Percentiles rank a stretch among this genome's conserved stretches.
Conservation (phyloP, 257 asterid species). For the Solanum pinnatisectum region DNA sequence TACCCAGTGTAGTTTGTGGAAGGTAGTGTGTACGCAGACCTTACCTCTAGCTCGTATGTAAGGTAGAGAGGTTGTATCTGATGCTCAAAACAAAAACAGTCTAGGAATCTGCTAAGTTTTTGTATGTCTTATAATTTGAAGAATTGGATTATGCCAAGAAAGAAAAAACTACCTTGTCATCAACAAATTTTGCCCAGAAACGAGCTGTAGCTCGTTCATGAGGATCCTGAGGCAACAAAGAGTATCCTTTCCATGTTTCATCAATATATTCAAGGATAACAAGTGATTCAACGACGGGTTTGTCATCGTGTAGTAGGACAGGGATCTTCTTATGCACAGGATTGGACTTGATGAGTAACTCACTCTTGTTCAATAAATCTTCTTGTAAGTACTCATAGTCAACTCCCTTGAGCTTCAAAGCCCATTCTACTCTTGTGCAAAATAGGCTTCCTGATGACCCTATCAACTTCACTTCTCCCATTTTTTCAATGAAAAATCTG, state of each 20-base stretch:
- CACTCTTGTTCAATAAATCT: constrained; percentile 27
- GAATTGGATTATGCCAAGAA: not conserved
- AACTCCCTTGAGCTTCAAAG: constrained; percentile 30
- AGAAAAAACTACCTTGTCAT: constrained; percentile 27
- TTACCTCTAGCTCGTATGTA: not conserved
- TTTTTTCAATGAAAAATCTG: not conserved
- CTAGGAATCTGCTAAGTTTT: not conserved
- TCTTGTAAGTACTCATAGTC: constrained; percentile 23
- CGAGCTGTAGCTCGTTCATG: constrained; percentile 31
- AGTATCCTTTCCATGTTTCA: constrained; percentile 25
- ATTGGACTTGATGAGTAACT: constrained; percentile 31
- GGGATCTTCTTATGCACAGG: constrained; percentile 46
- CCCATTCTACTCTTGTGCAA: constrained; percentile 32
- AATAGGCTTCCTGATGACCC: constrained; percentile 24
- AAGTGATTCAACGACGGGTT: constrained; percentile 26
- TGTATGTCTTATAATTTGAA: not conserved
- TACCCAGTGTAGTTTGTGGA: not conserved
- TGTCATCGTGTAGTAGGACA: constrained; percentile 25
- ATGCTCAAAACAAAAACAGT: not conserved
- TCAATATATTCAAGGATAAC: constrained; percentile 39
- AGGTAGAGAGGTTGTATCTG: not conserved
- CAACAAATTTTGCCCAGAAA: constrained; percentile 43
- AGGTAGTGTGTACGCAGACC: not conserved
- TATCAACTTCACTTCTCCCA: constrained; percentile 25
- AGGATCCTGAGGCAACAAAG: constrained; percentile 32